A percentile compares a stretch with the other conserved stretches of the same genome.
These are phyloP conservation scores for Aureobasidium sp. DNA, from an alignment of 2,329 filamentous ascomycete genomes.

Conservation along the genomic window DNA sequence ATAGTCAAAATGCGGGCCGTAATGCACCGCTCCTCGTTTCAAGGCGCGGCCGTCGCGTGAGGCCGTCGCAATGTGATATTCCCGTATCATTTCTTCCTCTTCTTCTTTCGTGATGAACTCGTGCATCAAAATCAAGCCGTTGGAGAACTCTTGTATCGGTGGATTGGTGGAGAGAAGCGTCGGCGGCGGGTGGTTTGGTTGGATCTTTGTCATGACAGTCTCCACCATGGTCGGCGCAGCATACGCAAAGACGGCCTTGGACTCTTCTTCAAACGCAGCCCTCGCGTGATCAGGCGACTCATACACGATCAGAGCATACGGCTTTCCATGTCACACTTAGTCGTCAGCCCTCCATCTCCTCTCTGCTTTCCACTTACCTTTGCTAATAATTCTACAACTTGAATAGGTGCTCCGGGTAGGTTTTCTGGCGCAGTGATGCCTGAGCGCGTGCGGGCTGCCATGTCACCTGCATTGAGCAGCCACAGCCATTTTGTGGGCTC, in stretches of 20 bases:
- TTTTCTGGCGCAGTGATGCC: background rate
- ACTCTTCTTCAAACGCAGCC: background rate
- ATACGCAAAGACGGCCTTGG: background rate
- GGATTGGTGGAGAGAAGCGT: background rate
- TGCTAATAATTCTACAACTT: conserved; percentile 3
- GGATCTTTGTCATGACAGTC: background rate
- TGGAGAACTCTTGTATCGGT: background rate
- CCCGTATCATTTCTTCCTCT: conserved; percentile 10
- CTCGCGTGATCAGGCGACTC: background rate
- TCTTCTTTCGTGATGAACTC: conserved; percentile 11
- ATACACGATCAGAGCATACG: conserved; percentile 10
- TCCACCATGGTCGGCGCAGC: background rate
- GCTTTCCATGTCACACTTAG: background rate
- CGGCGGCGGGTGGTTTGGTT: background rate
- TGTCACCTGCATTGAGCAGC: conserved; percentile 10
- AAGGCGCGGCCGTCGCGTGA: background rate
- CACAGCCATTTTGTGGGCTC: background rate
- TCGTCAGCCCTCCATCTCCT: background rate
- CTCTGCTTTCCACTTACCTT: background rate
- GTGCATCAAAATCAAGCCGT: conserved; percentile 6
- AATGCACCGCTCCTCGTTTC: conserved; percentile 9
- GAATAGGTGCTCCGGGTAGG: background rate
- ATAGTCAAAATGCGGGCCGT: conserved; percentile 13
- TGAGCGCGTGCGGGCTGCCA: conserved; percentile 3
- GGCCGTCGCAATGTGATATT: conserved; percentile 5